Base-by-base conservation (phyloP, 805 yeast species). In the Ogataea corticis region DNA sequence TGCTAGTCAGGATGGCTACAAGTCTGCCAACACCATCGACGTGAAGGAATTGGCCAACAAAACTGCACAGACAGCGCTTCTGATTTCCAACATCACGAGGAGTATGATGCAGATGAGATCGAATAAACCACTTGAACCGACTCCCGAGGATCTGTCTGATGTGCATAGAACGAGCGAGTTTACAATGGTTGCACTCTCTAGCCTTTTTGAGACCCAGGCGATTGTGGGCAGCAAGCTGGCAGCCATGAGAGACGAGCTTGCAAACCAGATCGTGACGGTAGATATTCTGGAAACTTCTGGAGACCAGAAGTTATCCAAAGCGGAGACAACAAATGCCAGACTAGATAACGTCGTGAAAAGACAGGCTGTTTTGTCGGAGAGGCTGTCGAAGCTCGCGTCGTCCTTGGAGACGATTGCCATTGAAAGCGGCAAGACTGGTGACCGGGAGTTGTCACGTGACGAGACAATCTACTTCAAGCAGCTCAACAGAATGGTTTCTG, bases 321-420 rank as follows among this genome's bases (percentile, higher is more conserved):
- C 46, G 1, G 49, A 59, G 3, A 15, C 51, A 12, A 30, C 41
- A n/a, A 14, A 13, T n/a, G 54, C 52, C 6, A 71, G 75, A 45
- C 72, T 78, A 51, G 45, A 48, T 13, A 21, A 44, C 10, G 51
- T 70, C 32, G 52, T 61, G 10, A 51, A 59, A 4, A 70, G 77
- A 40, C 66, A 63, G 41, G 31, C 41, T 2, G 28, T 32, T 10
- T 25, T 63, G 35, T 56, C 48, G 7, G 32, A 40, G 12, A 48
- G 50, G 34, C 15, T 57, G 29, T 29, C 34, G 64, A 36, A 54
- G 48, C 3, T 56, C 10, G 28, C 45, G 17, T 25, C 34, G 1
- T 23, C 38, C 4, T 32, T 51, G 32, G 56, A 48, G 15, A 17
- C 39, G 10, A 21, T 56, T 4, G 42, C 49, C 6, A 23, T 43